Percentiles rank a stretch among this genome's conserved stretches.
phyloP scores from a whole-genome alignment of 306 rosid genomes.

The Cotoneaster glaucophyllus region DNA sequence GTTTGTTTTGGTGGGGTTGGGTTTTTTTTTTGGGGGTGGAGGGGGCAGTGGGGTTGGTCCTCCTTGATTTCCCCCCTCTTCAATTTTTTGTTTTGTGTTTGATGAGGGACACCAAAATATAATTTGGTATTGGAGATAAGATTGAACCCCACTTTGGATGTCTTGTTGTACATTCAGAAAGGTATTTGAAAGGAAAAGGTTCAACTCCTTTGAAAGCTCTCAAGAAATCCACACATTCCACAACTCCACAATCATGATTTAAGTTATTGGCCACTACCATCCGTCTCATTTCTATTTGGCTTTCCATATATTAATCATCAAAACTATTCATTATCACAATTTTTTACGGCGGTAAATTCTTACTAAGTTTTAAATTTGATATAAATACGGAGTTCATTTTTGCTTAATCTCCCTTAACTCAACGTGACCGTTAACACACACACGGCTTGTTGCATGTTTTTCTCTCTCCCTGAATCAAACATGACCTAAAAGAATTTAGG shows the following conservation, averaged over 20 bases:
- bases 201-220: neutral
- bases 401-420: no score
- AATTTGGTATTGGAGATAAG: conserved; percentile 25
- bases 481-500: neutral
- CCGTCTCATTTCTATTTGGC: neutral
- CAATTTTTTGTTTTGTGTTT: conserved; percentile 15
- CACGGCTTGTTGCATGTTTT: no score
- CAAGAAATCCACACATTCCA: neutral
- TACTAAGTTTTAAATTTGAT: no score
- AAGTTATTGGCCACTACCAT: conserved; percentile 21
- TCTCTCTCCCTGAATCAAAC: neutral
- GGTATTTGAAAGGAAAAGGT: neutral
- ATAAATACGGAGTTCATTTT: no score
- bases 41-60: conserved; percentile 24
- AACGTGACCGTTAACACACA: no score
- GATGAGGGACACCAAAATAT: conserved; percentile 29
- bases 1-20: conserved; percentile 2
- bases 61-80: neutral
- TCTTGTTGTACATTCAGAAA: conserved; percentile 15
- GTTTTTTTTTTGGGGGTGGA: no score
- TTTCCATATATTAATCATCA: conserved; percentile 20
- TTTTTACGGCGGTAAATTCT: neutral
- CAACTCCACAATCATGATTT: conserved; percentile 17
- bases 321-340: neutral
- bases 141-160: conserved; percentile 35